These are phyloP conservation scores for Iris pallida DNA, from an alignment of 116 monocot genomes.

Conservation along the genomic window DNA sequence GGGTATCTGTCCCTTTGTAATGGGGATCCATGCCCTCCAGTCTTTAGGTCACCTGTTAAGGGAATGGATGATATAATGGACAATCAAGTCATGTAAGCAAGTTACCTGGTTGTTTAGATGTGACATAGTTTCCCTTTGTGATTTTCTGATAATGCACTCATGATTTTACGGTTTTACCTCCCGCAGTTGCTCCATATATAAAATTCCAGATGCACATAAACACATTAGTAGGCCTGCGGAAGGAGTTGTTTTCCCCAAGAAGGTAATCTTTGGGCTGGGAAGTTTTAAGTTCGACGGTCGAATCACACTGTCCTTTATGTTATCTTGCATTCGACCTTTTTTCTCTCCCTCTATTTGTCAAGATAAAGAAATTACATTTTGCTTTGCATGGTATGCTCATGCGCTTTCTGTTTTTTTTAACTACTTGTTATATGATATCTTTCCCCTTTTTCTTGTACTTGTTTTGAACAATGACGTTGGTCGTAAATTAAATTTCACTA, in stretches of 20 bases:
- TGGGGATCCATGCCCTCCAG: conserved; percentile 92
- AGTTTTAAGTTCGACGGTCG: not conserved
- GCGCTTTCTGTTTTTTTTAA: too few relatives aligned
- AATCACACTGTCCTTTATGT: not conserved
- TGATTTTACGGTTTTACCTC: conserved; percentile 12
- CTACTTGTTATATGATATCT: too few relatives aligned
- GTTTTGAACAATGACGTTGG: too few relatives aligned
- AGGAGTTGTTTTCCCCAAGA: conserved; percentile 79
- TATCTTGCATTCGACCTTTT: not conserved
- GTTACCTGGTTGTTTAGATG: not conserved
- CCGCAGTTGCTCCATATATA: conserved; percentile 81
- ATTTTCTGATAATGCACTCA: not conserved
- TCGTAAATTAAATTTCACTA: too few relatives aligned
- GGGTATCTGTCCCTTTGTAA: conserved; percentile 68
- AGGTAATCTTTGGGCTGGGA: conserved; percentile 34
- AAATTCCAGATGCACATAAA: conserved; percentile 77
- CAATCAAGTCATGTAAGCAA: conserved; percentile 90
- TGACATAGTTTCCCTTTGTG: conserved; percentile 1
- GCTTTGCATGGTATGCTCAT: too few relatives aligned
- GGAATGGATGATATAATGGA: conserved; percentile 89
- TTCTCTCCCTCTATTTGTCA: not conserved
- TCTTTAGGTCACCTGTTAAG: conserved; percentile 81
- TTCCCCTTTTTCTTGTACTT: too few relatives aligned
- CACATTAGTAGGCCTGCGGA: conserved; percentile 68
- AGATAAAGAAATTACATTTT: not conserved